phyloP scores from a whole-genome alignment of 2,329 filamentous ascomycete genomes.

The Chrysoporthe puriensis region DNA sequence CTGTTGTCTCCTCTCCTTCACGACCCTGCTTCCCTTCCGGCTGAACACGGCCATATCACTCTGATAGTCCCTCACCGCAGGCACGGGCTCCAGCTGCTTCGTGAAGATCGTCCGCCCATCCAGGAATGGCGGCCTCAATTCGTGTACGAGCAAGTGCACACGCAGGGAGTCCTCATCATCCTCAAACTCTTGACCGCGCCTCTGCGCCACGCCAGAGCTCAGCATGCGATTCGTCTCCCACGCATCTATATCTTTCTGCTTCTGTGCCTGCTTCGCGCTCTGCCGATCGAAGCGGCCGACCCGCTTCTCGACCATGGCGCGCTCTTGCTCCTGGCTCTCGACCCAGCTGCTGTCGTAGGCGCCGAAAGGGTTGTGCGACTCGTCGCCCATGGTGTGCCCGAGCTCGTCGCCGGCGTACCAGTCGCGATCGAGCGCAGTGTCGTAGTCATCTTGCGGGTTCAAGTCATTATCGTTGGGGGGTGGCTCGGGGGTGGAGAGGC shows the following conservation, averaged over 20 bases:
- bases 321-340: conserved; percentile 69
- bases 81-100: conserved; percentile 93
- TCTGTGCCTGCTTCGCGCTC: conserved; percentile 77
- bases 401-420: conserved; percentile 92
- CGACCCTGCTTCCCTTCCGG: conserved; percentile 90
- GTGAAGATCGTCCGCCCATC: conserved; percentile 96
- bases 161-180: conserved; percentile 89
- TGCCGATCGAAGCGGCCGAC: conserved; percentile 66
- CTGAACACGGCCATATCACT: conserved; percentile 99
- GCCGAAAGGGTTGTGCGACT: conserved; percentile 90
- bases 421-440: conserved; percentile 81
- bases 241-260: conserved; percentile 92
- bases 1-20: conserved; percentile 88
- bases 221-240: conserved; percentile 99
- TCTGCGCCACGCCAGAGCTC: conserved; percentile 91
- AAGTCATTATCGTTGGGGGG: conserved; percentile 46
- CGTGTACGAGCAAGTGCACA: conserved; percentile 89
- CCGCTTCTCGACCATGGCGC: conserved; percentile 79
- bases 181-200: conserved; percentile 79
- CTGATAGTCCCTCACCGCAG: conserved; percentile 88
- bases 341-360: conserved; percentile 75
- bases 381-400: conserved; percentile 82
- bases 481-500: conserved; percentile 43
- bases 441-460: conserved; percentile 69
- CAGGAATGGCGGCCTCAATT: conserved; percentile 90